Evolutionary conservation across 345 rosid species (phyloP), one percentile per base, ranked within the genome.

Genomic region (Arabis hirsuta): DNA sequence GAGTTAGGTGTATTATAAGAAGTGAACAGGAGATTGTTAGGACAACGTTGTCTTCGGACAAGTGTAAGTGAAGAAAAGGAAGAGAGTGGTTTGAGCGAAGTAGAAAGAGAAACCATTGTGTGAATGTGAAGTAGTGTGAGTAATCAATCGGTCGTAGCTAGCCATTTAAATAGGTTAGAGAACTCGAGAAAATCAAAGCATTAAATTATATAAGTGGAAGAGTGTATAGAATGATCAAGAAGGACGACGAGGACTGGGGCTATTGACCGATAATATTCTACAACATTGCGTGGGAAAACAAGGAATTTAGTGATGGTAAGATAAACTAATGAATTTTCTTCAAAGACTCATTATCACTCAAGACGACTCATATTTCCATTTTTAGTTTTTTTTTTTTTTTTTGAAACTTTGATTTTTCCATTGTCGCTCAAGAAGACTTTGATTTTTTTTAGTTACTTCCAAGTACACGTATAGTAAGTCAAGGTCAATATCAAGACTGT

Each of bases 31-130:
- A 55, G 32, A 54, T 20, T 43, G 9, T 46, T 32, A 46, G 65
- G 65, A 47, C 38, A 46, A 26, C 47, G 39, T 36, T 12, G 26
- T 22, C 46, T 31, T 69, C 2, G 12, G 39, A 38, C 2, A 69
- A 44, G 38, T 69, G 10, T 45, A 5, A 14, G 64, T 68, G 64
- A 69, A 57, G 39, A 22, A 57, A 32, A 38, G 14, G 48, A 9
- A 51, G 26, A 51, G 11, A 51, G 8, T 12, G 59, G 48, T 65
- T 38, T 65, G n/a, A 52, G 22, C 3, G 48, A 36, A 36, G 14
- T 65, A 13, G 58, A 12, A 6, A 19, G 69, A 64, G 56, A 38
- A 22, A 65, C 36, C 65, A 69, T 69, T 56, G 63, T 57, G 73
- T 46, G 7, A 54, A 20, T 51, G 9, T 36, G 46, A 29, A 58